Evolutionary conservation across 768 basidiomycete genomes (phyloP), one percentile per base, ranked within the genome.

Genomic region (Suillus bovinus): DNA sequence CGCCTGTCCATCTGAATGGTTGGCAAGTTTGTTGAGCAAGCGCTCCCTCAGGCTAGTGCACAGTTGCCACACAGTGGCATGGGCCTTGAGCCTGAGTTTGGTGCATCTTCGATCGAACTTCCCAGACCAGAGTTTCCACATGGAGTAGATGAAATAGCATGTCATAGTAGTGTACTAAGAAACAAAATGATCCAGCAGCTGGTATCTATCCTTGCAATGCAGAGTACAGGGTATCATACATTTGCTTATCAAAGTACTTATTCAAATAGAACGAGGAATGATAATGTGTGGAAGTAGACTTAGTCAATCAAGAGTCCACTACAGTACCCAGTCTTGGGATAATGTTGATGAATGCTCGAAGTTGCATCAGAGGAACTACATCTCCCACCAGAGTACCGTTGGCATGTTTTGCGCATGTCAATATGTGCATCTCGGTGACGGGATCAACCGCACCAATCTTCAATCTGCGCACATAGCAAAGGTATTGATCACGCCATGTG

Each of bases 231-330:
- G 59, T 47, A 39, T 68, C 61, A 16, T 63, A 70, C 8, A 70
- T 50, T 22, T 78, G 72, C 60, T 78, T 78, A 29, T 65, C 65
- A 50, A 70, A 75, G 60, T 76, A 78, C 54, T 71, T 73, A 52
- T 78, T 76, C 57, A 78, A 58, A 34, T 67, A 72, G 38, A 72
- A 75, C 20, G 71, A 68, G 0, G 60, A 33, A 52, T 63, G 59
- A 31, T 63, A 69, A n/a, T 69, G 61, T 7, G 67, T 3, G 29
- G 71, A 72, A 39, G 64, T 78, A 44, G 55, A 36, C 5, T 62
- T 63, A 0, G 69, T 73, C 8, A 78, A 63, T 9, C 65, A 24
- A 9, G 0, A 10, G 10, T 33, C 33, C 1, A 2, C 33, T 33
- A 10, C 33, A 33, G 33, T 1, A 33, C 33, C 33, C 33, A 33